phyloP scores from a whole-genome alignment of 2,329 filamentous ascomycete species.

The Periconia sp. region DNA sequence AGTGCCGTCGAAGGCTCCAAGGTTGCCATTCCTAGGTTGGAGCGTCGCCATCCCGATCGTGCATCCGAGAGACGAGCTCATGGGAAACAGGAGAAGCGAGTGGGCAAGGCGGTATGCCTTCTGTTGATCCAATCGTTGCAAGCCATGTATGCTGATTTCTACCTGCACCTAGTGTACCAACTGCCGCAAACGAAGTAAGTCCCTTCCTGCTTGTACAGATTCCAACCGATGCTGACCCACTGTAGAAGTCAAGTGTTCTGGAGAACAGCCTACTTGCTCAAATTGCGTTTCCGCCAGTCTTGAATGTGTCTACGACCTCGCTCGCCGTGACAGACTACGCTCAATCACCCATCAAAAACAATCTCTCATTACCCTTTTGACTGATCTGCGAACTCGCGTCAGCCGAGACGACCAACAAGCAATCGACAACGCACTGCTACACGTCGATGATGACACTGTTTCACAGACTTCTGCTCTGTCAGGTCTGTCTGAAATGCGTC shows the following conservation, averaged over 20 bases:
- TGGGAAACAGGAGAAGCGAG: background rate
- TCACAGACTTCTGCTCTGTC: background rate
- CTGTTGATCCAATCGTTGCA: background rate
- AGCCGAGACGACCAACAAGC: background rate
- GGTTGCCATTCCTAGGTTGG: background rate
- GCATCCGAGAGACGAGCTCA: background rate
- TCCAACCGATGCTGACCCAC: background rate
- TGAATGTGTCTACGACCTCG: background rate
- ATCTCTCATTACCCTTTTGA: background rate
- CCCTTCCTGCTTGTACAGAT: background rate
- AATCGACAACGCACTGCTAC: background rate
- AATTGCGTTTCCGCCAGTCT: background rate
- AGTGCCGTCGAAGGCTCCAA: background rate
- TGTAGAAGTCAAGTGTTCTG: slow-evolving; percentile 5
- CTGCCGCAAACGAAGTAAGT: slow-evolving; percentile 27
- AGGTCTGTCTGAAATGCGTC: background rate
- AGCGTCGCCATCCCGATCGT: background rate
- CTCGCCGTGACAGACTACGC: background rate
- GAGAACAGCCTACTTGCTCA: background rate
- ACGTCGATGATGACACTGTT: background rate
- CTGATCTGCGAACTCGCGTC: background rate
- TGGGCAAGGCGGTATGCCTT: background rate
- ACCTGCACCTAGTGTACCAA: background rate
- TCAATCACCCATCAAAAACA: background rate
- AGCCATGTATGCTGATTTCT: background rate